Conservation (phyloP, 305 asterid genomes). For the Salvia sclarea region DNA sequence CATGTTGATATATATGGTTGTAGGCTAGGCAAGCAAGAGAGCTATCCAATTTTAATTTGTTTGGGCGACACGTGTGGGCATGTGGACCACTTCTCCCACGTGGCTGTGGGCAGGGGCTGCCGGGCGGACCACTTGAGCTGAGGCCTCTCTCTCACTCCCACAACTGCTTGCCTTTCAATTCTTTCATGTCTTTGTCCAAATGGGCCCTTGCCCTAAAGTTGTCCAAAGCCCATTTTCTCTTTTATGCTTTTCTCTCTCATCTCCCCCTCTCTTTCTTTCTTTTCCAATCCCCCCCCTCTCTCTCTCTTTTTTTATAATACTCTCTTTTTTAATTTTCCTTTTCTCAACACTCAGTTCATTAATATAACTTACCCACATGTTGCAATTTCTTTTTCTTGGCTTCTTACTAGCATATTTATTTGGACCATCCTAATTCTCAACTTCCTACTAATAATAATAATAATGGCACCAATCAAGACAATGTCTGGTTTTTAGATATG, state of each 20-base stretch:
- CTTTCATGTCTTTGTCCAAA: conserved; percentile 51
- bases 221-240: conserved; percentile 44
- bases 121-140: conserved; percentile 49
- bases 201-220: conserved; percentile 46
- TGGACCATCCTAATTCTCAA: conserved; percentile 7
- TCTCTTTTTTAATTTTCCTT: not conserved
- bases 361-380: conserved; percentile 9
- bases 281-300: not conserved
- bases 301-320: not conserved
- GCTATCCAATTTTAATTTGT: not conserved
- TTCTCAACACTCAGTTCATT: conserved; percentile 18
- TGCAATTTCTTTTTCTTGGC: not conserved
- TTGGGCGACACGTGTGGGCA: conserved; percentile 39
- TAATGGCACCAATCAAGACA: not conserved
- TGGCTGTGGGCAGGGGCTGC: conserved; percentile 65
- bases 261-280: not conserved
- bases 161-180: conserved; percentile 50
- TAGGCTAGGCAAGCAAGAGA: too few species aligned
- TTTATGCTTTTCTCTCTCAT: conserved; percentile 26
- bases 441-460: not conserved
- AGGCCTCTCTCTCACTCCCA: conserved; percentile 21
- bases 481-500: not conserved
- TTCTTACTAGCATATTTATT: not conserved
- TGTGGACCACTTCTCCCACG: conserved; percentile 80
- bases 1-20: too few species aligned